These are phyloP conservation scores for Russula emetica DNA, from an alignment of 768 basidiomycete species.

Conservation along the genomic window DNA sequence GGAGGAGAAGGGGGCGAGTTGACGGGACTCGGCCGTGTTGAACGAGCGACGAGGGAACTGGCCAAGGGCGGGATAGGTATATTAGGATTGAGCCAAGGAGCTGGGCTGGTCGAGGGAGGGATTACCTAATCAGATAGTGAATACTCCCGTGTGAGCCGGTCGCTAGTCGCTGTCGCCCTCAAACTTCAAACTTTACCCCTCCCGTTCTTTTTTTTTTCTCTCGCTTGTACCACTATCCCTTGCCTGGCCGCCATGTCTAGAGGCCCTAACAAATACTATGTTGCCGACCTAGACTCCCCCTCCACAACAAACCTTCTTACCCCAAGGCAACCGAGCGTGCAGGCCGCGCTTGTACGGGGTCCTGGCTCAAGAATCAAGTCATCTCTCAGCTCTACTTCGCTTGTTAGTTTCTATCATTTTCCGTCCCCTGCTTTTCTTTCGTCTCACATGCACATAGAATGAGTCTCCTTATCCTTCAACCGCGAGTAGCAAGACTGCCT, in stretches of 20 bases:
- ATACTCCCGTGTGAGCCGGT: background rate
- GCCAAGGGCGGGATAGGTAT: conserved; percentile 45
- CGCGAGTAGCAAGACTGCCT: conserved; percentile 6
- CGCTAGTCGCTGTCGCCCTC: background rate
- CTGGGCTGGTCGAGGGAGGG: conserved; percentile 29
- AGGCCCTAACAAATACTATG: conserved; percentile 38
- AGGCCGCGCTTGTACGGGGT: conserved; percentile 43
- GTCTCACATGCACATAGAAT: conserved; percentile 24
- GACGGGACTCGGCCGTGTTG: conserved; percentile 46
- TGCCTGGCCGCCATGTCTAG: conserved; percentile 30
- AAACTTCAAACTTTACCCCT: background rate
- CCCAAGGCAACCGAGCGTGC: conserved; percentile 35
- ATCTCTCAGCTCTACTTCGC: conserved; percentile 39
- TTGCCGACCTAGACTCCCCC: conserved; percentile 42
- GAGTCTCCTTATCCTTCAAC: conserved; percentile 28
- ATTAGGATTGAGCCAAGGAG: conserved; percentile 47
- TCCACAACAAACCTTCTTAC: conserved; percentile 53
- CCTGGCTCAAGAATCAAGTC: conserved; percentile 36
- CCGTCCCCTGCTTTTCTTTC: background rate
- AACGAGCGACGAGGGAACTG: conserved; percentile 42
- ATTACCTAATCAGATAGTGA: conserved; percentile 10
- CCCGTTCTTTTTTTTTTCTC: background rate
- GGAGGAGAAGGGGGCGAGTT: conserved; percentile 42
- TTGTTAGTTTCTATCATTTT: conserved; percentile 36
- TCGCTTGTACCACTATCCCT: conserved; percentile 8